Conservation (phyloP, 2,329 filamentous ascomycete genomes). For the Aspergillus novoparasiticus region DNA sequence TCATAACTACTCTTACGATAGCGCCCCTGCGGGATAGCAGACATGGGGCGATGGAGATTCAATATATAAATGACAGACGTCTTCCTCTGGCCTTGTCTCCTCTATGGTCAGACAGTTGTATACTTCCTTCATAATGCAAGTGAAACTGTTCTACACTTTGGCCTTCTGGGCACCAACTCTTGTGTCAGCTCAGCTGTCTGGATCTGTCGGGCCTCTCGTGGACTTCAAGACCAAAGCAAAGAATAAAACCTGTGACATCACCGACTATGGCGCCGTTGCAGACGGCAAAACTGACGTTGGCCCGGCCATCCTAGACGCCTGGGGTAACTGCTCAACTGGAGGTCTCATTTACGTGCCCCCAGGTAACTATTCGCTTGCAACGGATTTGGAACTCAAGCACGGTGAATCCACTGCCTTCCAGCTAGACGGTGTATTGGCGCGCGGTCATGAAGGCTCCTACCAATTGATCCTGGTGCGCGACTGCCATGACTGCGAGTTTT, state of each 20-base stretch:
- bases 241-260: constrained; percentile 49
- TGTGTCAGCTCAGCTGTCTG: constrained; percentile 1
- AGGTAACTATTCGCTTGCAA: constrained; percentile 52
- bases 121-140: too few species aligned
- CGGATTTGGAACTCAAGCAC: constrained; percentile 50
- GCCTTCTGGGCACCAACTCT: background rate
- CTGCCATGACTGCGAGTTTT: constrained; percentile 50
- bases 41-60: too few species aligned
- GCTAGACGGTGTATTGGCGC: constrained; percentile 41
- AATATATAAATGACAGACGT: too few species aligned
- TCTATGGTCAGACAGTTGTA: too few species aligned
- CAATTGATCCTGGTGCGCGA: background rate
- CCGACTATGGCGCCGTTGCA: constrained; percentile 53
- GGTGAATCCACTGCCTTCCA: constrained; percentile 53
- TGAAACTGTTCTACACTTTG: too few species aligned
- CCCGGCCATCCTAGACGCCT: too few species aligned
- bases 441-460: background rate
- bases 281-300: constrained; percentile 44
- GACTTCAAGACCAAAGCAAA: constrained; percentile 17
- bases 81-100: too few species aligned
- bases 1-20: too few species aligned
- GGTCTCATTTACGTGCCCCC: constrained; percentile 53
- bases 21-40: too few species aligned
- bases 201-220: constrained; percentile 2
- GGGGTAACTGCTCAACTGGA: constrained; percentile 49